Evolutionary conservation across 805 yeast genomes (phyloP).

Genomic region (Suhomyces prunicola): DNA sequence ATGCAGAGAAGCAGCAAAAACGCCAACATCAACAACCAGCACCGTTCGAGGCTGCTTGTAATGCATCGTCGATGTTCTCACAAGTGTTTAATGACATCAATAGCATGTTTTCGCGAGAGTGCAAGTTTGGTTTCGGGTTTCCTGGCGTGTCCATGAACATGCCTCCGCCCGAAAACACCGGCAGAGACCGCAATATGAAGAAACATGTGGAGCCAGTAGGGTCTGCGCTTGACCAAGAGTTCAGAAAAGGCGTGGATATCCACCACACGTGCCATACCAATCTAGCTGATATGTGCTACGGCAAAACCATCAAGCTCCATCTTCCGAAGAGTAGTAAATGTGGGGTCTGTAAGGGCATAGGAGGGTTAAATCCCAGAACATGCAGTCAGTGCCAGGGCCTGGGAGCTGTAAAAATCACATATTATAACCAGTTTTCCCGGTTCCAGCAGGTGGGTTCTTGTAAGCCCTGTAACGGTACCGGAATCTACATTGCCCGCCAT

Average conservation of each 20-base stretch:
- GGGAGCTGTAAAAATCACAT: conserved; percentile 44
- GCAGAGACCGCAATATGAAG: conserved; percentile 9
- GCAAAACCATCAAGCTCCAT: conserved; percentile 54
- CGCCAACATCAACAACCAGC: background rate
- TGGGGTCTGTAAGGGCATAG: conserved; percentile 48
- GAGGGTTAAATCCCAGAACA: conserved; percentile 40
- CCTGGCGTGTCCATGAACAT: conserved; percentile 3
- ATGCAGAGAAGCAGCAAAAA: conserved; percentile 5
- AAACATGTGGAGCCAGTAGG: conserved; percentile 22
- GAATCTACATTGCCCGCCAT: conserved; percentile 19
- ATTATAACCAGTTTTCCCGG: conserved; percentile 43
- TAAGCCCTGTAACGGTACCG: conserved; percentile 34
- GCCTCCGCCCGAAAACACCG: background rate
- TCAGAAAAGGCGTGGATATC: conserved; percentile 50
- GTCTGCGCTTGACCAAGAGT: conserved; percentile 4
- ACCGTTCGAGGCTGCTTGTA: background rate
- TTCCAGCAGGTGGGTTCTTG: conserved; percentile 33
- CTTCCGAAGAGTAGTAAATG: conserved; percentile 52
- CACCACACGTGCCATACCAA: conserved; percentile 52
- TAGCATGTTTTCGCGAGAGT: conserved; percentile 19
- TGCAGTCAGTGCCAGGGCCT: conserved; percentile 43
- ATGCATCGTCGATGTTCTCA: conserved; percentile 23
- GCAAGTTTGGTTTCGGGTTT: conserved; percentile 6
- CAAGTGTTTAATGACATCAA: conserved; percentile 36
- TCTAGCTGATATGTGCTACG: conserved; percentile 54